These are phyloP conservation scores for Umbilicus rupestris DNA, from an alignment of 164 flowering plant genomes.

Conservation along the genomic window DNA sequence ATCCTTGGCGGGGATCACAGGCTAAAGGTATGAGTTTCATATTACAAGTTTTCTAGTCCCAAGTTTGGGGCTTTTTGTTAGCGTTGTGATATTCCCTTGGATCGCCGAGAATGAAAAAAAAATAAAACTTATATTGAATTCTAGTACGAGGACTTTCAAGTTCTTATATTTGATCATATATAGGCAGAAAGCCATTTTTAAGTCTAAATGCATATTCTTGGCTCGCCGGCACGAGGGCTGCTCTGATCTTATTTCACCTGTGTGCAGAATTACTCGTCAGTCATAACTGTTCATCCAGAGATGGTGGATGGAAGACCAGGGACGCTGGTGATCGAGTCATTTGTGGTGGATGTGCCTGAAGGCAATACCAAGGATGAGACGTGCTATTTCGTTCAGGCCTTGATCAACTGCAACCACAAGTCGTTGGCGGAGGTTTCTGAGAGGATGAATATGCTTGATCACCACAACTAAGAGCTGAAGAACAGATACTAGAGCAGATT, in stretches of 20 bases:
- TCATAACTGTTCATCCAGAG: constrained; percentile 52
- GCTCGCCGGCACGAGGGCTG: too few relatives aligned
- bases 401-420: constrained; percentile 46
- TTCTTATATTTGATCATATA: too few relatives aligned
- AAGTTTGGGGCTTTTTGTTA: too few relatives aligned
- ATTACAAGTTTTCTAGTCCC: neutral
- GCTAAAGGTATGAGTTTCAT: constrained; percentile 24
- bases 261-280: constrained; percentile 39
- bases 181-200: too few relatives aligned
- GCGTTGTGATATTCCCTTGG: too few relatives aligned
- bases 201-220: too few relatives aligned
- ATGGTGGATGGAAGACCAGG: constrained; percentile 40
- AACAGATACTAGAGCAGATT: neutral
- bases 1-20: constrained; percentile 54
- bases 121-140: too few relatives aligned
- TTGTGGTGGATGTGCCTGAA: constrained; percentile 38
- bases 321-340: constrained; percentile 30
- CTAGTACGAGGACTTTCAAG: too few relatives aligned
- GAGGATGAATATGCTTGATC: constrained; percentile 38
- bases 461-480: neutral
- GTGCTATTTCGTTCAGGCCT: constrained; percentile 40
- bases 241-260: neutral
- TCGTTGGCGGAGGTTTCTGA: constrained; percentile 49
- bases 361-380: constrained; percentile 57
- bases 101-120: too few relatives aligned